These are phyloP conservation scores for Backusella morwellensis DNA, from an alignment of 192 early-diverging fungal species.

Conservation along the genomic window DNA sequence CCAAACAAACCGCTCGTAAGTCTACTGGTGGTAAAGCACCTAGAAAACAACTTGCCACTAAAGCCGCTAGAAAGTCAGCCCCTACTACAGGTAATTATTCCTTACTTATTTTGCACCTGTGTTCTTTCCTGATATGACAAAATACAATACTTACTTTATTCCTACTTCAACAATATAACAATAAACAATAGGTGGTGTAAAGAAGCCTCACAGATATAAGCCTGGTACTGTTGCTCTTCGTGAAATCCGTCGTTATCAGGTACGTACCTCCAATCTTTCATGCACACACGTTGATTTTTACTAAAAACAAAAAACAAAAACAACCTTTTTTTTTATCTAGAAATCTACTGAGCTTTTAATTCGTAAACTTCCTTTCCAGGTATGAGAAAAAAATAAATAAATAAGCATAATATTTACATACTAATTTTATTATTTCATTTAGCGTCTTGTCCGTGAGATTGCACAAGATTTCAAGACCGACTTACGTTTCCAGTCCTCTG, in stretches of 20 bases:
- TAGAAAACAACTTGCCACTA: conserved; percentile 94
- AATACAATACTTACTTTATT: conserved; percentile 7
- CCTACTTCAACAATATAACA: neutral
- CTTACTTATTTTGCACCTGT: neutral
- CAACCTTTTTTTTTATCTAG: conserved; percentile 15
- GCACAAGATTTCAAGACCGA: conserved; percentile 99
- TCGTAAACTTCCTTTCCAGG: conserved; percentile 91
- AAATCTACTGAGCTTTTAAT: conserved; percentile 96
- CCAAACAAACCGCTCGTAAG: conserved; percentile 97
- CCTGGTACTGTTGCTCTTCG: conserved; percentile 91
- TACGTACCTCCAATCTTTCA: neutral
- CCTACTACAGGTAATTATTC: conserved; percentile 60
- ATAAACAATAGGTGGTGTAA: conserved; percentile 69
- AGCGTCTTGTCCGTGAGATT: conserved; percentile 97
- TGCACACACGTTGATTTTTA: conserved; percentile 1
- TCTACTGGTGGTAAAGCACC: conserved; percentile 98
- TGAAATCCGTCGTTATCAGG: conserved; percentile 91
- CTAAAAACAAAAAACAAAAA: neutral
- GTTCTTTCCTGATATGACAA: neutral
- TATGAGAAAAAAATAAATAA: conserved; percentile 10
- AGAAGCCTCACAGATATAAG: conserved; percentile 86
- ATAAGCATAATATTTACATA: neutral
- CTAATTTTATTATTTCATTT: neutral
- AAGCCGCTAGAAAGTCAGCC: conserved; percentile 96
- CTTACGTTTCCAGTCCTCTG: conserved; percentile 98